Conservation (phyloP, 495 filamentous ascomycete species). For the Neurospora hispaniola region DNA sequence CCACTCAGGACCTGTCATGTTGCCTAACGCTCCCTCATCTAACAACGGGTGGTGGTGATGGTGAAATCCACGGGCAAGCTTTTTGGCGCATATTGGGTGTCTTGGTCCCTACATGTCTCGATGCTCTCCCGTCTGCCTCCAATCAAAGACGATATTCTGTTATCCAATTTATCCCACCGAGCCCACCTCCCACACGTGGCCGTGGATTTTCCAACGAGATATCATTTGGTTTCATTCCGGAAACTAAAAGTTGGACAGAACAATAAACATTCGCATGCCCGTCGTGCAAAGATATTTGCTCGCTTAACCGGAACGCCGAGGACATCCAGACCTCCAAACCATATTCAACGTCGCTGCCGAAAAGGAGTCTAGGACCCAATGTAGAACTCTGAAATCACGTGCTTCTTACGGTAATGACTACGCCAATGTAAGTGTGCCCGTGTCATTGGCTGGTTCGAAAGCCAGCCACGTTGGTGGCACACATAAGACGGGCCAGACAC, state of each 20-base stretch:
- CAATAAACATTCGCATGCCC: not conserved
- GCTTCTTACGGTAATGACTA: not conserved
- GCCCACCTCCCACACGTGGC: not conserved
- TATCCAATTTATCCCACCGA: not conserved
- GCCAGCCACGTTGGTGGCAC: not conserved
- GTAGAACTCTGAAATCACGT: not conserved
- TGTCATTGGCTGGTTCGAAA: not conserved
- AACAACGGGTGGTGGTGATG: not conserved
- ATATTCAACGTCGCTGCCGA: not conserved
- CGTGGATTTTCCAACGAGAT: not conserved
- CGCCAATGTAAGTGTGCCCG: not conserved
- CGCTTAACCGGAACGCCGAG: not conserved
- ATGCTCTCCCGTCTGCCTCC: not conserved
- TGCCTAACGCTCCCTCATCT: not conserved
- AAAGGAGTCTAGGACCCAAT: not conserved
- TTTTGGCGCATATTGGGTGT: not conserved
- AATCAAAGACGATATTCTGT: not conserved
- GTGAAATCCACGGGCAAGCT: not conserved
- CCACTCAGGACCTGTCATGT: not conserved
- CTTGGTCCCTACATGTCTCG: not conserved
- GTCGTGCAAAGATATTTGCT: not conserved
- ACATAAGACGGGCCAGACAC: not conserved
- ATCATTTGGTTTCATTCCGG: not conserved
- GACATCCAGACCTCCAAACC: not conserved
- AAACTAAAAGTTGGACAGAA: not conserved